Conservation (phyloP, 106 monocot genomes). For the Gastrodia elata region DNA sequence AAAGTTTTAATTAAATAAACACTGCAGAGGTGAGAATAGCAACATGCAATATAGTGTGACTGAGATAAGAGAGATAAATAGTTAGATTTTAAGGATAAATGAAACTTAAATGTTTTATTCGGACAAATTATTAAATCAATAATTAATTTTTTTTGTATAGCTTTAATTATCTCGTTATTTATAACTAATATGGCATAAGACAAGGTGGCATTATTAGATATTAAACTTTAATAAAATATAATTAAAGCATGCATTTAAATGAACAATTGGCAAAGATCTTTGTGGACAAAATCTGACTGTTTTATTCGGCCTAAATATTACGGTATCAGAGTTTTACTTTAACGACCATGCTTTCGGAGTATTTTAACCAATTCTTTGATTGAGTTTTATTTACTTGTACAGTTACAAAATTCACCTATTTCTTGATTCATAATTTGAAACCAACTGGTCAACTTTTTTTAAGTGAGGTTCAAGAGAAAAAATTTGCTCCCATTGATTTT, state of each 20-base stretch:
- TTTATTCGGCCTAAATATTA: no score
- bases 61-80: not conserved
- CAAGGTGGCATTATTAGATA: not conserved
- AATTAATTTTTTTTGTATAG: not conserved
- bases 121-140: no score
- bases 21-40: not conserved
- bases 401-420: no score
- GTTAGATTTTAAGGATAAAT: no score
- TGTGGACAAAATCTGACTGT: not conserved
- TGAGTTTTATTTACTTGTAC: not conserved
- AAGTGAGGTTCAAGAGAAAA: not conserved
- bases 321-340: no score
- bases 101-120: not conserved
- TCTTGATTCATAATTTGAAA: no score
- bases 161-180: not conserved
- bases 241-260: not conserved
- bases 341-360: not conserved
- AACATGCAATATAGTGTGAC: not conserved
- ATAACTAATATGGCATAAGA: not conserved
- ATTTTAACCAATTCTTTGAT: not conserved
- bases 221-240: not conserved
- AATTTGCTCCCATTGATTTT: not conserved
- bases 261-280: not conserved
- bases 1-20: not conserved
- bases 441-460: not conserved